These are phyloP conservation scores for Rhizopogon roseolus DNA, from an alignment of 768 basidiomycete genomes.

Conservation along the genomic window DNA sequence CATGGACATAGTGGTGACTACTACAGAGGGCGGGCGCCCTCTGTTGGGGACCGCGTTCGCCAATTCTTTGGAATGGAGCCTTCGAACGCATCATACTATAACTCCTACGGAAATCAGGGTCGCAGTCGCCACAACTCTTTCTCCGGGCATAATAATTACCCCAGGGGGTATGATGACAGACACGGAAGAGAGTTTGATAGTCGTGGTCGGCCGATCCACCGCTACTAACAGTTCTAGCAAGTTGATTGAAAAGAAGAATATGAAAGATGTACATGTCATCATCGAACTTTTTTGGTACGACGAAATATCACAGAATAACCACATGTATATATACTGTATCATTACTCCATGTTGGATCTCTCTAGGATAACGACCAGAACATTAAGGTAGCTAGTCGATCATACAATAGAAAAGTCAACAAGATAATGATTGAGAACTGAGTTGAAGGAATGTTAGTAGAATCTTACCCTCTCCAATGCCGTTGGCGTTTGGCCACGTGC, in stretches of 20 bases:
- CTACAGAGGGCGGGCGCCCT: constrained; percentile 11
- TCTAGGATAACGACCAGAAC: not conserved
- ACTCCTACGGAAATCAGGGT: constrained; percentile 8
- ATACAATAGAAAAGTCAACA: not conserved
- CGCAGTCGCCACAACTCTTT: constrained; percentile 23
- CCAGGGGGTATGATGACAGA: constrained; percentile 14
- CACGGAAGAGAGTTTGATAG: constrained; percentile 24
- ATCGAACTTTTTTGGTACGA: not conserved
- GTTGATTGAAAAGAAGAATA: not conserved
- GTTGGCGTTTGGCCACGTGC: constrained; percentile 39
- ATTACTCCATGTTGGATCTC: not conserved
- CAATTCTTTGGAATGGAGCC: constrained; percentile 30
- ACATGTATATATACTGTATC: not conserved
- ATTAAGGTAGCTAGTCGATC: not conserved
- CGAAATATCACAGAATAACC: too few relatives aligned
- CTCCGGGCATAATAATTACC: constrained; percentile 13
- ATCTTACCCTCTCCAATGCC: constrained; percentile 31
- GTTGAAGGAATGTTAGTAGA: not conserved
- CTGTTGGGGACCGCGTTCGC: constrained; percentile 34
- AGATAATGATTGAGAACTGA: not conserved
- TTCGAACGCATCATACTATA: constrained; percentile 2
- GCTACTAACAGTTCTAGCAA: not conserved
- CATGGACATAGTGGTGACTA: constrained; percentile 2
- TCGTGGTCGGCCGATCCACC: constrained; percentile 8
- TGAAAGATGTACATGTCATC: not conserved